Evolutionary conservation across 371 early-diverging fungal species (phyloP).

Genomic region (Haplosporangium sp.): DNA sequence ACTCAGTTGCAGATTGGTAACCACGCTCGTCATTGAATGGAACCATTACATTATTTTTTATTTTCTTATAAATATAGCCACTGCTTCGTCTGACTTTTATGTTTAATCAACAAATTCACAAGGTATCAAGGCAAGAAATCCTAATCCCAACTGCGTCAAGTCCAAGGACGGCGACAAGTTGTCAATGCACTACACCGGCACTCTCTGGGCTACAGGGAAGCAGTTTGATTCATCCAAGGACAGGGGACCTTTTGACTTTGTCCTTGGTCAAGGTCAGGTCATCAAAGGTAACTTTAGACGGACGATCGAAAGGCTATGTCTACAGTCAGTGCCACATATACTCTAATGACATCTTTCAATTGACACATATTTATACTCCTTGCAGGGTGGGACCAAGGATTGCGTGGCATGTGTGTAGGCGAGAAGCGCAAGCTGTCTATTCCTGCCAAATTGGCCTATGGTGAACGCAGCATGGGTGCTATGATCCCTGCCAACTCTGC

Average conservation of each 20-base stretch:
- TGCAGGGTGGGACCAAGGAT: constrained; percentile 71
- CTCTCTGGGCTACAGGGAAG: constrained; percentile 57
- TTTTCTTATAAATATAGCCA: not conserved
- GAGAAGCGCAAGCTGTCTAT: constrained; percentile 72
- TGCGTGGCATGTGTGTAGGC: constrained; percentile 75
- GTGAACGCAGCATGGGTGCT: constrained; percentile 31
- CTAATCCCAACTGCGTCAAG: constrained; percentile 55
- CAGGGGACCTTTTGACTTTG: constrained; percentile 68
- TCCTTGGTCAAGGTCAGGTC: constrained; percentile 58
- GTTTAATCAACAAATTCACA: not conserved
- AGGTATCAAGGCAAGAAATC: constrained; percentile 53
- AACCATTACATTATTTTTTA: not conserved
- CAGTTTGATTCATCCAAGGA: constrained; percentile 66
- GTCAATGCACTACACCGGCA: constrained; percentile 67
- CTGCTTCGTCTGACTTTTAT: no score
- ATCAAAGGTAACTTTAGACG: constrained; percentile 47
- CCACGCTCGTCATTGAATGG: not conserved
- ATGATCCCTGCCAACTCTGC: constrained; percentile 45
- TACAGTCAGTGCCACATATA: no score
- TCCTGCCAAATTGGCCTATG: constrained; percentile 61
- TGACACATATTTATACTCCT: not conserved
- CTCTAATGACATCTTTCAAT: not conserved
- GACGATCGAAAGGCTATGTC: no score
- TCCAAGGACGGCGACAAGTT: constrained; percentile 56
- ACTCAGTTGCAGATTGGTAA: constrained; percentile 61